Percentiles rank a stretch among this genome's conserved stretches.
Conservation (phyloP, 306 rosid genomes). For the Vigna nakashimae region DNA sequence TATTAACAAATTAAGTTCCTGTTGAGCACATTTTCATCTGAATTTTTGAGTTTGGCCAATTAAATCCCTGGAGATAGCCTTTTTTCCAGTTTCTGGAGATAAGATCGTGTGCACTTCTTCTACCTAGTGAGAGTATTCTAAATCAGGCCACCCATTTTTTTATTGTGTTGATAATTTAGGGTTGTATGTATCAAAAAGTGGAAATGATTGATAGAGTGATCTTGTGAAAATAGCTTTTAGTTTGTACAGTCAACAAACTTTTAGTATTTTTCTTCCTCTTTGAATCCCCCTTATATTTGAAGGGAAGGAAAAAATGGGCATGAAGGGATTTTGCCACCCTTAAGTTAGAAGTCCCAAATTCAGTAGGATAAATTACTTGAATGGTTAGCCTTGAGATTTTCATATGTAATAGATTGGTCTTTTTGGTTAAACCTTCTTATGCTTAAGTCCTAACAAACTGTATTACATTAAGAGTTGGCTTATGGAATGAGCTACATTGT, state of each 20-base stretch:
- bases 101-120: too few species aligned
- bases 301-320: not conserved
- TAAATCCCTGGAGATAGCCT: not conserved
- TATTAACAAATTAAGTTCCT: not conserved
- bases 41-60: not conserved
- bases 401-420: too few species aligned
- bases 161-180: not conserved
- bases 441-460: too few species aligned
- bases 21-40: not conserved
- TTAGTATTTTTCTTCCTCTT: not conserved
- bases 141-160: not conserved
- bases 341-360: not conserved
- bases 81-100: not conserved
- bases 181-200: not conserved
- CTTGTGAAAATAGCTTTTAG: not conserved
- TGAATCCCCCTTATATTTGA: not conserved
- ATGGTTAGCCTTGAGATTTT: too few species aligned
- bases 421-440: too few species aligned
- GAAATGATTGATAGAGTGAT: not conserved
- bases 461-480: too few species aligned
- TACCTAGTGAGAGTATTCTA: not conserved
- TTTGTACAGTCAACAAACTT: not conserved
- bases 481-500: too few species aligned
- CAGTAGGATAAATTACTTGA: too few species aligned
- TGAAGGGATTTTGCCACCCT: not conserved